Conservation (phyloP, 176 grass and related monocot species). For the Zizania latifolia region DNA sequence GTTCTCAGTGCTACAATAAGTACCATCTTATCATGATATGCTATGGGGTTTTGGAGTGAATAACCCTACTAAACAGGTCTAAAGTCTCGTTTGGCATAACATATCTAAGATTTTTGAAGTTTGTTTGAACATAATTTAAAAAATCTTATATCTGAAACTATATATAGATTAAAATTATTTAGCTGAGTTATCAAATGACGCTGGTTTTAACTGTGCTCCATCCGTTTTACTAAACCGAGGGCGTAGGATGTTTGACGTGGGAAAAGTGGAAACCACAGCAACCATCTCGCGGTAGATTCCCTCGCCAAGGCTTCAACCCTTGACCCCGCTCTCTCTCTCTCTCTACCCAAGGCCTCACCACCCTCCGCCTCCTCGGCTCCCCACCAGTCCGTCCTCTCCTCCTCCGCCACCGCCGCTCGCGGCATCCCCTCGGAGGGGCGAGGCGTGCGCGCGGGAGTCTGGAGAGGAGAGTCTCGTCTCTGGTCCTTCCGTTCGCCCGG, state of each 20-base stretch:
- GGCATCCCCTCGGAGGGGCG: background rate
- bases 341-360: background rate
- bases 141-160: no score
- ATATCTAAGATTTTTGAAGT: no score
- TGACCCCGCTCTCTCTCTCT: background rate
- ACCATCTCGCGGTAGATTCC: slow-evolving; percentile 36
- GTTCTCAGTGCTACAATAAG: no score
- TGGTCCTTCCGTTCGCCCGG: background rate
- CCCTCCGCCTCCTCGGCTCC: background rate
- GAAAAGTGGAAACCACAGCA: no score
- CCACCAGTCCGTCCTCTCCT: slow-evolving; percentile 13
- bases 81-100: no score
- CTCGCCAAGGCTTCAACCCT: background rate
- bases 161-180: no score
- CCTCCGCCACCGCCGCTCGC: background rate
- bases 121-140: no score
- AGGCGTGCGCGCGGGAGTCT: background rate
- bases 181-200: no score
- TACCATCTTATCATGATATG: no score
- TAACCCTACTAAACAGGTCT: no score
- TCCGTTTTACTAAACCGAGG: background rate
- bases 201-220: background rate
- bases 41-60: no score
- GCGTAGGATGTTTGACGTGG: no score
- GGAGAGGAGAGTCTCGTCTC: background rate